A percentile compares a stretch with the other conserved stretches of the same genome.
These are phyloP conservation scores for Sporothrix variecibatus DNA, from an alignment of 2,329 filamentous ascomycete genomes.

Conservation along the genomic window DNA sequence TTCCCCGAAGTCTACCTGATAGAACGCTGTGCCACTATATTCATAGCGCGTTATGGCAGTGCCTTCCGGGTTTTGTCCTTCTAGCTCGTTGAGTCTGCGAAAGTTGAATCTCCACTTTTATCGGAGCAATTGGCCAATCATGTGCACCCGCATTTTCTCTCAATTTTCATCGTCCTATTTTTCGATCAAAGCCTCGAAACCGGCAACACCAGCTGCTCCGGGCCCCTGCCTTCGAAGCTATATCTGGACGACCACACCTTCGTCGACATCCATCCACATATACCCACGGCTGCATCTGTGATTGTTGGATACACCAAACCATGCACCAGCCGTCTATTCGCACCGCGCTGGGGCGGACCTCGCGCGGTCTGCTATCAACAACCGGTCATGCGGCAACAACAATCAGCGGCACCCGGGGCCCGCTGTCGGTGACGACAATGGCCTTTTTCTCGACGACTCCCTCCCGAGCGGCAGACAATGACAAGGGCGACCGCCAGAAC, in stretches of 20 bases:
- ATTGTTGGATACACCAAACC: not conserved
- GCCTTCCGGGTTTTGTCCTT: not conserved
- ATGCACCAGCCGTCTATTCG: slow-evolving; percentile 32
- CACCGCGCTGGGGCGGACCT: slow-evolving; percentile 26
- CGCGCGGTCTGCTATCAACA: slow-evolving; percentile 7
- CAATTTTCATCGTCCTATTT: slow-evolving; percentile 25
- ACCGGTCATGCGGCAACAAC: not conserved
- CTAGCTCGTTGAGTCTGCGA: not conserved
- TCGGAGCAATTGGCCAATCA: slow-evolving; percentile 24
- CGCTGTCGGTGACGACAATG: not conserved
- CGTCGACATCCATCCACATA: slow-evolving; percentile 3
- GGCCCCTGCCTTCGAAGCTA: not conserved
- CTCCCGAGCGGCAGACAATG: slow-evolving; percentile 27
- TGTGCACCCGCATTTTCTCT: not conserved
- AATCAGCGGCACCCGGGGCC: not conserved
- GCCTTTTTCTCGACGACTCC: slow-evolving; percentile 30
- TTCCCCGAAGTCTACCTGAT: not conserved
- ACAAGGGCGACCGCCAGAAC: slow-evolving; percentile 27
- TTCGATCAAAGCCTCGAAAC: slow-evolving; percentile 4
- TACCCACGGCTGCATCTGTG: not conserved
- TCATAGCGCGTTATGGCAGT: slow-evolving; percentile 9
- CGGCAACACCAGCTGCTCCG: not conserved
- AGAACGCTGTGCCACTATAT: not conserved
- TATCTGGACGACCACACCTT: not conserved
- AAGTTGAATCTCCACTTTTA: not conserved